Percentiles rank a stretch among this genome's conserved stretches.
Conservation (phyloP, 2,329 filamentous ascomycete genomes). For the Fusarium sp. region DNA sequence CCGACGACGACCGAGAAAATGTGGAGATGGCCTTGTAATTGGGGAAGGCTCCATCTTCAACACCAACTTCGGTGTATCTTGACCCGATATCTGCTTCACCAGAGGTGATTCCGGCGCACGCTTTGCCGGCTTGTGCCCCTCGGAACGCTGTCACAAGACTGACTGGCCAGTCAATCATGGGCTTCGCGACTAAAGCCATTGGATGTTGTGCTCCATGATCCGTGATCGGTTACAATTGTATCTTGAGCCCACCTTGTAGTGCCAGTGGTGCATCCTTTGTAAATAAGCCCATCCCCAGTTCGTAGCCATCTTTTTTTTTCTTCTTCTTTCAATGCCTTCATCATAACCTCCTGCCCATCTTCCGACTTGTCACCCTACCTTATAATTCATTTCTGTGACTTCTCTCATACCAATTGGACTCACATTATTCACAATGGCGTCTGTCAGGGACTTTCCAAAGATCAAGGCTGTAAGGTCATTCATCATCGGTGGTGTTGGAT, state of each 20-base stretch:
- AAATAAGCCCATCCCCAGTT: constrained; percentile 35
- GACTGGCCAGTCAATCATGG: constrained; percentile 21
- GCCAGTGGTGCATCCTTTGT: constrained; percentile 31
- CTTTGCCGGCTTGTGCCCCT: constrained; percentile 27
- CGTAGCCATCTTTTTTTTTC: constrained; percentile 1
- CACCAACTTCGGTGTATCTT: constrained; percentile 38
- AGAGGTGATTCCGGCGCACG: constrained; percentile 33
- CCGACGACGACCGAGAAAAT: constrained; percentile 38
- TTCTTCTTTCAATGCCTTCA: constrained; percentile 2
- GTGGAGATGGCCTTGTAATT: constrained; percentile 31
- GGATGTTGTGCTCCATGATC: constrained; percentile 18
- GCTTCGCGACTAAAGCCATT: constrained; percentile 6
- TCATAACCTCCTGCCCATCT: constrained; percentile 1
- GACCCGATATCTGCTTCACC: constrained; percentile 31
- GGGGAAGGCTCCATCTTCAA: constrained; percentile 34
- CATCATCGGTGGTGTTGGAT: constrained; percentile 64
- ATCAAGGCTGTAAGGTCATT: constrained; percentile 82
- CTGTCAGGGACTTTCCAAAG: constrained; percentile 72
- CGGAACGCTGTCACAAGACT: constrained; percentile 31
- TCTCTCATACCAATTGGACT: not conserved
- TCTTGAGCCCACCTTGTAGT: constrained; percentile 29
- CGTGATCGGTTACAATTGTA: constrained; percentile 21
- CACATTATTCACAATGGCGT: constrained; percentile 55
- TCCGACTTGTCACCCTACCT: not conserved
- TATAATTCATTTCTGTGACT: not conserved